A percentile compares a stretch with the other conserved stretches of the same genome.
Conservation (phyloP, 495 filamentous ascomycete species). For the Neurospora terricola region DNA sequence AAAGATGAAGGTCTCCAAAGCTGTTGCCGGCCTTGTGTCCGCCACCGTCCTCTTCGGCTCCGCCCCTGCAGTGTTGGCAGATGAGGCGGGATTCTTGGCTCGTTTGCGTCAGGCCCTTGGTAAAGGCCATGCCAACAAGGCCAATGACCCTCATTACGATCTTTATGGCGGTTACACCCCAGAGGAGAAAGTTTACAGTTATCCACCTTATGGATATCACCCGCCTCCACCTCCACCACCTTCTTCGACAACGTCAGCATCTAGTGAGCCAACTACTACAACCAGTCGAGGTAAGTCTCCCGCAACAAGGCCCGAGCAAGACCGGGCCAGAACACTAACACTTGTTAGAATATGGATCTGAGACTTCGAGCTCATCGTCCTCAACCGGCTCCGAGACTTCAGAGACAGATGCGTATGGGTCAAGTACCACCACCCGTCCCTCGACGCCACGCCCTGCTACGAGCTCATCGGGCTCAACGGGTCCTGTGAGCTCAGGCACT, state of each 20-base stretch:
- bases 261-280: not conserved
- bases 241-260: constrained; percentile 12
- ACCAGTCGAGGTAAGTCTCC: constrained; percentile 1
- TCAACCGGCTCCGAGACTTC: constrained; percentile 8
- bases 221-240: constrained; percentile 23
- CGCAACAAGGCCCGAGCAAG: constrained; percentile 3
- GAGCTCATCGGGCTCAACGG: not conserved
- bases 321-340: constrained; percentile 1
- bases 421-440: constrained; percentile 1
- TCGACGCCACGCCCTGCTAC: not conserved
- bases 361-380: constrained; percentile 7
- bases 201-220: constrained; percentile 35
- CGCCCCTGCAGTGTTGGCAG: constrained; percentile 18
- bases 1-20: constrained; percentile 29
- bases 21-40: constrained; percentile 26
- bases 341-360: constrained; percentile 3
- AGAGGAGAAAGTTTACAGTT: constrained; percentile 25
- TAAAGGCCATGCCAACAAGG: constrained; percentile 3
- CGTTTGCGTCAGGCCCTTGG: constrained; percentile 15
- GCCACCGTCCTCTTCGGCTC: constrained; percentile 22
- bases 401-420: constrained; percentile 2
- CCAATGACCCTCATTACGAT: constrained; percentile 13
- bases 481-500: not conserved
- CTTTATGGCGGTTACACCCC: constrained; percentile 15
- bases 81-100: constrained; percentile 16